These are phyloP conservation scores for Lycium ferocissimum DNA, from an alignment of 257 asterid genomes.

Conservation along the genomic window DNA sequence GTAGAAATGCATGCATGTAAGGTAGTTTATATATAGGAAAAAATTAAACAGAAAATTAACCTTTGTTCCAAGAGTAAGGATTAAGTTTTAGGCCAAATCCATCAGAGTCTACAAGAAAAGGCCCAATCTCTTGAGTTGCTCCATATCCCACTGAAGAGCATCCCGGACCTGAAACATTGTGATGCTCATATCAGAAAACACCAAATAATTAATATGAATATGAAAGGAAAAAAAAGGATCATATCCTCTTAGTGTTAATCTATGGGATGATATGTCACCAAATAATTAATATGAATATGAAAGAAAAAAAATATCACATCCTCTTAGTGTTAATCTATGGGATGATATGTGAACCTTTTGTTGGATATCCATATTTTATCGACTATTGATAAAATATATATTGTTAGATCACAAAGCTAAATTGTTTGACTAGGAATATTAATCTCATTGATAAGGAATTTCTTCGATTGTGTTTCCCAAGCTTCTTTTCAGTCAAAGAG, in stretches of 20 bases:
- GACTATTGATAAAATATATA: neutral
- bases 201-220: neutral
- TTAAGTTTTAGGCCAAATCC: conserved; percentile 64
- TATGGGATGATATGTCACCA: neutral
- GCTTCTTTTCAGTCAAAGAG: conserved; percentile 30
- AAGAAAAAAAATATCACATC: neutral
- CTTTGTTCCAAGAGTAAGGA: conserved; percentile 86
- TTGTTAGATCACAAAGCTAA: neutral
- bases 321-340: neutral
- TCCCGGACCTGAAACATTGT: conserved; percentile 78
- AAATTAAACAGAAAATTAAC: conserved; percentile 32
- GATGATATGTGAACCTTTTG: neutral
- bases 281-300: neutral
- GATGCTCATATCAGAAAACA: conserved; percentile 27
- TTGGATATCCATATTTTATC: neutral
- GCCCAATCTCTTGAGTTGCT: conserved; percentile 97
- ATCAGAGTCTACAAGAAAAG: conserved; percentile 69
- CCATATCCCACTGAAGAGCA: conserved; percentile 99
- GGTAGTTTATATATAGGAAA: neutral
- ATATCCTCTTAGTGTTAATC: neutral
- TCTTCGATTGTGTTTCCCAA: conserved; percentile 3
- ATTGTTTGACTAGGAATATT: neutral
- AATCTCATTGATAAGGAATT: conserved; percentile 31
- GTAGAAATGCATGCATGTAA: neutral
- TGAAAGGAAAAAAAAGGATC: neutral